Percentiles rank a stretch among this genome's conserved stretches.
Evolutionary conservation across 352 stramenopile genomes (phyloP).

Genomic region (Phytophthora pini): DNA sequence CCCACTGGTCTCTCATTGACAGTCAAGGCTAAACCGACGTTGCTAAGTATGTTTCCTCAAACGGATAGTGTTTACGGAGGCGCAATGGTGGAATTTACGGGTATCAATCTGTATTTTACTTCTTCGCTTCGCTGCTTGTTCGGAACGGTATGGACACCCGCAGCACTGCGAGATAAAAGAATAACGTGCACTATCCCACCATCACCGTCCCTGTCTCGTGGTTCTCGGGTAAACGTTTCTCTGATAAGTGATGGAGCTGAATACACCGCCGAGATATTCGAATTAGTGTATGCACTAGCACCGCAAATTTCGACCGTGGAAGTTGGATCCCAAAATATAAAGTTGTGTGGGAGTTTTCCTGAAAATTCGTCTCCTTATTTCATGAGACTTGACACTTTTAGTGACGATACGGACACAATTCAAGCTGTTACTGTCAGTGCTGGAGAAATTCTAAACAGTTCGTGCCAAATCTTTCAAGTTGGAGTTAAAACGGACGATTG

Average conservation of each 20-base stretch:
- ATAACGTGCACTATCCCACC: conserved; percentile 37
- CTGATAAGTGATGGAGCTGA: conserved; percentile 13
- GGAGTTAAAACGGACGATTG: conserved; percentile 9
- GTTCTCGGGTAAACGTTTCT: conserved; percentile 37
- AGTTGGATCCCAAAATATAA: conserved; percentile 16
- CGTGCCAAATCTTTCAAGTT: conserved; percentile 30
- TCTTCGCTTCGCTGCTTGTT: conserved; percentile 47
- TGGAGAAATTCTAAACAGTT: conserved; percentile 20
- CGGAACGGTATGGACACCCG: conserved; percentile 23
- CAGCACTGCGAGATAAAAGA: conserved; percentile 26
- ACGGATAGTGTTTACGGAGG: conserved; percentile 42
- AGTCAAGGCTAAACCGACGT: conserved; percentile 26
- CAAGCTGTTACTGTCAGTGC: not conserved
- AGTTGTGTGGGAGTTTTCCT: conserved; percentile 23
- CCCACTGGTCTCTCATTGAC: conserved; percentile 25
- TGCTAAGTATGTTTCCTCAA: conserved; percentile 39
- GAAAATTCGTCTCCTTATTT: conserved; percentile 14
- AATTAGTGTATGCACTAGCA: conserved; percentile 36
- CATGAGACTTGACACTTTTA: conserved; percentile 24
- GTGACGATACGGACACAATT: not conserved
- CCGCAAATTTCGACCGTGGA: conserved; percentile 36
- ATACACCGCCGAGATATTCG: conserved; percentile 41
- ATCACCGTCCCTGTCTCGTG: conserved; percentile 3
- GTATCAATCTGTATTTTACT: conserved; percentile 38
- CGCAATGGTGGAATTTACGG: conserved; percentile 39